A percentile compares a stretch with the other conserved stretches of the same genome.
These are phyloP conservation scores for Clohesyomyces aquaticus DNA, from an alignment of 495 filamentous ascomycete genomes.

Conservation along the genomic window DNA sequence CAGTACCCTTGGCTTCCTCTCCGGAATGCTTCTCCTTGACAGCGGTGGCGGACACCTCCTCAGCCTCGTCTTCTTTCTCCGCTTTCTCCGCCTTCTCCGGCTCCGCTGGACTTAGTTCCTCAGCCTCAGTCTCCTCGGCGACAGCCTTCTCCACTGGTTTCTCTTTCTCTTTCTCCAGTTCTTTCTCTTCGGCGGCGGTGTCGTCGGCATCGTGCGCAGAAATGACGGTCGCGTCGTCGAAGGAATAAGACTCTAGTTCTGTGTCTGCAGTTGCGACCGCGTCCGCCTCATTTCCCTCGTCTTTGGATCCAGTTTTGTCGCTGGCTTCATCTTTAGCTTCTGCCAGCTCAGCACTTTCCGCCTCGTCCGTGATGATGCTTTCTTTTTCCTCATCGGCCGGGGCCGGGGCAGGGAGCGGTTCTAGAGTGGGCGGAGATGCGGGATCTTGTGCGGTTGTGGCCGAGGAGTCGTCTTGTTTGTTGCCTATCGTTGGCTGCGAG, in stretches of 20 bases:
- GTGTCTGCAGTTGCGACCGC: too few species aligned
- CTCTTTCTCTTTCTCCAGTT: conserved; percentile 13
- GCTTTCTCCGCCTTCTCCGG: conserved; percentile 29
- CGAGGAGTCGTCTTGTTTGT: not conserved
- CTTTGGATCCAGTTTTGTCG: too few species aligned
- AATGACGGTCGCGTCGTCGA: too few species aligned
- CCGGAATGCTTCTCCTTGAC: not conserved
- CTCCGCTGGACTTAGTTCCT: conserved; percentile 8
- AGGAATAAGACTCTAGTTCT: too few species aligned
- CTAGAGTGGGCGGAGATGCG: not conserved
- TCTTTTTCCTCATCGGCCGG: not conserved
- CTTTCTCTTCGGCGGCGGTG: conserved; percentile 4
- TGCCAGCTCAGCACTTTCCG: not conserved
- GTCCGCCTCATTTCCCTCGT: too few species aligned
- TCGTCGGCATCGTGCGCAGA: too few species aligned
- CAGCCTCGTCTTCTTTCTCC: conserved; percentile 11
- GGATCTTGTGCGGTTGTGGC: not conserved
- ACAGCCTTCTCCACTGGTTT: conserved; percentile 18
- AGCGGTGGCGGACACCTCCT: not conserved
- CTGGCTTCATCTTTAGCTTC: conserved; percentile 11
- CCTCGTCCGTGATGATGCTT: not conserved
- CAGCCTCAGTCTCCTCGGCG: conserved; percentile 9
- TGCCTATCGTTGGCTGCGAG: not conserved
- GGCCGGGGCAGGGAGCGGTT: not conserved
- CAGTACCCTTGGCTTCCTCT: too few species aligned